Evolutionary conservation across 192 early-diverging fungal genomes (phyloP).

Genomic region (Glomus cerebriforme): DNA sequence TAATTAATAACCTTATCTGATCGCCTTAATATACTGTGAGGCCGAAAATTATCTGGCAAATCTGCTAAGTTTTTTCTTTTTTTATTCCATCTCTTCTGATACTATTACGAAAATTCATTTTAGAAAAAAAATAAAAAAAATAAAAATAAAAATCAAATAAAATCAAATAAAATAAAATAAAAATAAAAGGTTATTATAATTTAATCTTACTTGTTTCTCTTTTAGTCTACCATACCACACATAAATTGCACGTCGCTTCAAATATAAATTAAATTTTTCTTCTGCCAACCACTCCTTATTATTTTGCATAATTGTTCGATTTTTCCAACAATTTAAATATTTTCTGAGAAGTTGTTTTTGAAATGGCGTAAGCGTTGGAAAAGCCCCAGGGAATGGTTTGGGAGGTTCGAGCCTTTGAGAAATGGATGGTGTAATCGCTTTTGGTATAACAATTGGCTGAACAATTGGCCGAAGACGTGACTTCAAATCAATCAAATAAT

Average conservation of each 20-base stretch:
- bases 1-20: neutral
- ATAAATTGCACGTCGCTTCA: neutral
- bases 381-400: neutral
- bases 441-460: neutral
- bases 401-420: neutral
- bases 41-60: neutral
- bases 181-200: no score
- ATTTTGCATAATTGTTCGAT: neutral
- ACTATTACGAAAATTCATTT: neutral
- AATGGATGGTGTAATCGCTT: neutral
- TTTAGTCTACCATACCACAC: neutral
- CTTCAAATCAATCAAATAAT: no score
- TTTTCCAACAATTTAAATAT: neutral
- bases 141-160: no score
- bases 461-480: neutral
- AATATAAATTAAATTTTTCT: neutral
- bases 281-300: neutral
- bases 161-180: no score
- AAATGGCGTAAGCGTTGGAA: neutral
- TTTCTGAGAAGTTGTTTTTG: neutral
- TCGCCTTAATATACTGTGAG: neutral
- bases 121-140: neutral
- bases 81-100: neutral
- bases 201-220: neutral
- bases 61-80: neutral